Base-by-base conservation (phyloP, 192 early-diverging fungal genomes). In the Diversispora eburnea region DNA sequence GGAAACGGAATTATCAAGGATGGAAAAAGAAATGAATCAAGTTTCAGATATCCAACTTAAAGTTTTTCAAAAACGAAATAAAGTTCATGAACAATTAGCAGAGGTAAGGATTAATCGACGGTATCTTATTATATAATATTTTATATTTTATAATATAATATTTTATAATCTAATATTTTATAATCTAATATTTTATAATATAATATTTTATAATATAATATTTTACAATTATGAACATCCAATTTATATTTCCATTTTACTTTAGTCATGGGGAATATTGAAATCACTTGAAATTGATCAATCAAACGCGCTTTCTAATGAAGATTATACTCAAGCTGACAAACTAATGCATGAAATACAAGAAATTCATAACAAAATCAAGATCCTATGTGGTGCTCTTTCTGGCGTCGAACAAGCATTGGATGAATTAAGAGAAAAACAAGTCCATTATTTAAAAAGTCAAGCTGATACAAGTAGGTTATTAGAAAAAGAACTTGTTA, bases 251-350 rank as follows among this genome's bases (percentile, higher is more conserved):
- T 33, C 0, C 25, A 33, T 33, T 33, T 33, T 33, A 33, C 43
- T 70, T 7, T 20, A 70, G 68, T n/a, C 19, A 8, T 70, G 52
- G 52, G n/a, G 19, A 55, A 57, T 15, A 57, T 39, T 70, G 17
- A 57, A 54, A 57, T 56, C 68, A 57, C 39, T 70, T 20, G 68
- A 70, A 25, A 70, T 12, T 12, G 43, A 57, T 41, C 68, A 70
- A 57, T 5, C 55, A 20, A 57, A 57, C 19, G 51, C 68, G 2
- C 12, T 70, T 13, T 17, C 51, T 8, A 58, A 42, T 20, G 68
- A 70, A 47, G 68, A 70, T 45, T 70, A 70, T 54, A 17, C 54
- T 42, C 20, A 33, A 45, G 68, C 68, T 5, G 68, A 70, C 57
- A 55, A 42, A 45, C 10, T 70, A 39, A 70, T 54, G 9, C 54